phyloP scores from a whole-genome alignment of 768 basidiomycete genomes.

The Daedalea quercina region DNA sequence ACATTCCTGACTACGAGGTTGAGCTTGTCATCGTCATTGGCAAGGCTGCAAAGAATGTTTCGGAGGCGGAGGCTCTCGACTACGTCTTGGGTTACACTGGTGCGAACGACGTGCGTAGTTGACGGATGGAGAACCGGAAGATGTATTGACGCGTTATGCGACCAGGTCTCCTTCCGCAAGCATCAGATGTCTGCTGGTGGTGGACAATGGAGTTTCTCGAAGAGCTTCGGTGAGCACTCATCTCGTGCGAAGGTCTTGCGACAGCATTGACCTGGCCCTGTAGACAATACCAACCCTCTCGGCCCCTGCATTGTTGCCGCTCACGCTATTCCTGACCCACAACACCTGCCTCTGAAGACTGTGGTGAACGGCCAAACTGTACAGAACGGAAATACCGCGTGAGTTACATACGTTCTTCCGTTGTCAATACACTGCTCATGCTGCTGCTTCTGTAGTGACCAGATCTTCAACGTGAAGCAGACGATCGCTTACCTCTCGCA shows the following conservation, averaged over 20 bases:
- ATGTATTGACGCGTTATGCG: neutral
- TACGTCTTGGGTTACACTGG: constrained; percentile 82
- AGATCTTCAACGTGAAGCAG: constrained; percentile 74
- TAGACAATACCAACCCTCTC: constrained; percentile 66
- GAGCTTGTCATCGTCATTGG: constrained; percentile 82
- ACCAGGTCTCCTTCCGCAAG: constrained; percentile 73
- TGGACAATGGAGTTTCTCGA: constrained; percentile 86
- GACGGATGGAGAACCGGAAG: neutral
- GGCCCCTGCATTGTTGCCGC: constrained; percentile 78
- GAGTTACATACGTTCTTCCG: constrained; percentile 19
- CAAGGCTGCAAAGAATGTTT: constrained; percentile 72
- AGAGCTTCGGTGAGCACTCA: constrained; percentile 61
- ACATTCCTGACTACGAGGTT: constrained; percentile 78
- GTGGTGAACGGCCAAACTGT: constrained; percentile 59
- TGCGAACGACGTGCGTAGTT: constrained; percentile 62
- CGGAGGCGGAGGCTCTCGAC: constrained; percentile 74
- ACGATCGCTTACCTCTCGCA: constrained; percentile 80
- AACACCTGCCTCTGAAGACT: constrained; percentile 53
- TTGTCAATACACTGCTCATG: neutral
- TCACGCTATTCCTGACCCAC: constrained; percentile 56
- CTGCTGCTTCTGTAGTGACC: constrained; percentile 40
- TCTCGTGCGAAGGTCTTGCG: neutral
- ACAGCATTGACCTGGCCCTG: neutral
- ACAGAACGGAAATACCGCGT: constrained; percentile 80
- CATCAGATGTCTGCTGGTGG: constrained; percentile 63